Percentiles rank a stretch among this genome's conserved stretches.
phyloP scores from a whole-genome alignment of 106 monocot genomes.

The Acanthochlamys bracteata region DNA sequence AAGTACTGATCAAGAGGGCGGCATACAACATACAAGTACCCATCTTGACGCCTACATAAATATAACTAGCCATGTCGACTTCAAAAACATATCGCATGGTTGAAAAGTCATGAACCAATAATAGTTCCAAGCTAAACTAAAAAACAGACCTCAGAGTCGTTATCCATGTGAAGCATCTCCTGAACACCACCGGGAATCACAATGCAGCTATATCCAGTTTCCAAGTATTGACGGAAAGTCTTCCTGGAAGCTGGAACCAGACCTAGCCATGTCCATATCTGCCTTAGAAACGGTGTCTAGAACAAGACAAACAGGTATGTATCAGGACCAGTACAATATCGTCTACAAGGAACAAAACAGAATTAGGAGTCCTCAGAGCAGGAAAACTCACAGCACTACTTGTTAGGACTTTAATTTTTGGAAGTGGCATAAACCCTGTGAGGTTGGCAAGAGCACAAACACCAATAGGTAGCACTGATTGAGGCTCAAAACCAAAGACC shows the following conservation, averaged over 20 bases:
- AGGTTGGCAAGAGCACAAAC: constrained; percentile 42
- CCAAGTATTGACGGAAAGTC: constrained; percentile 53
- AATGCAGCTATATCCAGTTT: constrained; percentile 70
- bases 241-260: constrained; percentile 64
- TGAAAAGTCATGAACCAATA: background rate
- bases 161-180: constrained; percentile 79
- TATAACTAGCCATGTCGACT: background rate
- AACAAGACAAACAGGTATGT: background rate
- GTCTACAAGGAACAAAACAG: background rate
- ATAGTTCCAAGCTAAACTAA: background rate
- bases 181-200: constrained; percentile 79
- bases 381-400: constrained; percentile 80
- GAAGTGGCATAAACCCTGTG: constrained; percentile 78
- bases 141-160: constrained; percentile 60
- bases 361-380: background rate
- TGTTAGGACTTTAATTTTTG: constrained; percentile 80
- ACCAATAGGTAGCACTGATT: constrained; percentile 81
- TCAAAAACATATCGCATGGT: background rate
- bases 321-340: background rate
- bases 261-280: constrained; percentile 92
- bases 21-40: too few relatives aligned
- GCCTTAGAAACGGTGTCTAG: constrained; percentile 81
- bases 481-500: constrained; percentile 96
- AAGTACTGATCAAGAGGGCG: too few relatives aligned
- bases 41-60: too few relatives aligned